A percentile compares a stretch with the other conserved stretches of the same genome.
phyloP scores from a whole-genome alignment of 805 yeast genomes.

The Metschnikowia matae region DNA sequence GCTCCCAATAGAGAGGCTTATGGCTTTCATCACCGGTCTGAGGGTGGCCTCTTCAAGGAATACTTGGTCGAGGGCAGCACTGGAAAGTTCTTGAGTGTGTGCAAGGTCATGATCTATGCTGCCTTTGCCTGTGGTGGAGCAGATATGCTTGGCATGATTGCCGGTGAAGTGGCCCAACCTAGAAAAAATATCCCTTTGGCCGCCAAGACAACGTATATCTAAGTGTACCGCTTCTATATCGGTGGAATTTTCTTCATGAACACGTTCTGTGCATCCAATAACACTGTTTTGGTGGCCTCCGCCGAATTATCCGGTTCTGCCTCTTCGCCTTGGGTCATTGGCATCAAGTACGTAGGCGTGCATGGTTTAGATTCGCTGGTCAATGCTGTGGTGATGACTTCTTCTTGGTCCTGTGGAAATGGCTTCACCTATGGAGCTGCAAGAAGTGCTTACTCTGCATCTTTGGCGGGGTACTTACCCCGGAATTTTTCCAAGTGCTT shows the following conservation, averaged over 20 bases:
- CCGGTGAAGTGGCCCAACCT: slow-evolving; percentile 43
- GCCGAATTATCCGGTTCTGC: slow-evolving; percentile 36
- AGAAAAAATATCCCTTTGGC: slow-evolving; percentile 32
- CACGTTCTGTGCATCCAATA: slow-evolving; percentile 30
- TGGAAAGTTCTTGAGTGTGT: slow-evolving; percentile 61
- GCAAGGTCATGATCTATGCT: slow-evolving; percentile 60
- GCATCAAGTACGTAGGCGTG: slow-evolving; percentile 32
- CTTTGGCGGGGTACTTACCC: slow-evolving; percentile 86
- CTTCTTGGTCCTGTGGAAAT: slow-evolving; percentile 38
- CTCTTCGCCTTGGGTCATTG: slow-evolving; percentile 38
- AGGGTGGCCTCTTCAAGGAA: slow-evolving; percentile 30
- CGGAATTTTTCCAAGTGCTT: slow-evolving; percentile 57
- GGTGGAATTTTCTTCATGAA: slow-evolving; percentile 39
- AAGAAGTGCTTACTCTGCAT: slow-evolving; percentile 50
- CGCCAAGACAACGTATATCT: slow-evolving; percentile 30
- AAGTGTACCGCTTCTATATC: slow-evolving; percentile 33
- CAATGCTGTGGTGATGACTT: slow-evolving; percentile 29
- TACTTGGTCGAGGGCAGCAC: slow-evolving; percentile 42
- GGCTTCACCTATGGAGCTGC: slow-evolving; percentile 35
- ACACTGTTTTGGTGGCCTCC: slow-evolving; percentile 27
- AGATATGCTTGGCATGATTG: slow-evolving; percentile 30
- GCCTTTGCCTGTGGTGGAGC: slow-evolving; percentile 62
- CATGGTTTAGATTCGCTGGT: slow-evolving; percentile 33
- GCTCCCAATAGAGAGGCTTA: slow-evolving; percentile 32
- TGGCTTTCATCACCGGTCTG: slow-evolving; percentile 34